Evolutionary conservation across 441 rosid species (phyloP), one percentile per base, ranked within the genome.

Genomic region (Lepidium campestre): DNA sequence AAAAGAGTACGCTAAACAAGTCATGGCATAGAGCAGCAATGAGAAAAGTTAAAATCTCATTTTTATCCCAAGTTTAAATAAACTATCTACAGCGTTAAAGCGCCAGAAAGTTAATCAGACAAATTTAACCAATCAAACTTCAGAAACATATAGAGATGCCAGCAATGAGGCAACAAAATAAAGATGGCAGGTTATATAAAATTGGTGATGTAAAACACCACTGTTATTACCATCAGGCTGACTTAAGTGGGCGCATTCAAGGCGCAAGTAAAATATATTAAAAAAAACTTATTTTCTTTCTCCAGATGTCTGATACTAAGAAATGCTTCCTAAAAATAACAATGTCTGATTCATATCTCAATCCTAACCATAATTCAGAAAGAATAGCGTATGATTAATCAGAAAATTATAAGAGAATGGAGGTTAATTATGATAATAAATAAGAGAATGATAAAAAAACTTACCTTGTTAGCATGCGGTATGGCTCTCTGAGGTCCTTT

Each of bases 401-500:
- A n/a, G 2, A 2, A 18, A 17, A 27, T 19, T n/a, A 34, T 20
- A 8, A 35, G 18, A 59, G 50, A 36, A 34, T 10, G 63, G 54
- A 69, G 45, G 39, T 34, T 10, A 47, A 56, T 41, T 14, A 64
- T 34, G 34, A 59, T 36, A 27, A 18, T 35, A 41, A 62, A 34
- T 15, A 50, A 54, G 55, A 67, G 15, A 67, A 56, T 10, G 31
- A 47, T 17, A 49, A 60, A 34, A 34, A 39, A 48, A 22, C 62
- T 74, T 84, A 85, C 99, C 99, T 94, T 22, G 97, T 93, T 69
- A 93, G 77, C 99, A 91, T 81, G 54, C 97, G 92, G 77, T 94
- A 94, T 35, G 99, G 99, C 84, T 94, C 99, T 73, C 96, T 85
- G 70, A 94, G 96, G 72, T 94, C 97, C 79, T 94, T 94, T 12